These are phyloP conservation scores for Saccharomycopsis sp. DNA, from an alignment of 805 yeast species.

Conservation along the genomic window DNA sequence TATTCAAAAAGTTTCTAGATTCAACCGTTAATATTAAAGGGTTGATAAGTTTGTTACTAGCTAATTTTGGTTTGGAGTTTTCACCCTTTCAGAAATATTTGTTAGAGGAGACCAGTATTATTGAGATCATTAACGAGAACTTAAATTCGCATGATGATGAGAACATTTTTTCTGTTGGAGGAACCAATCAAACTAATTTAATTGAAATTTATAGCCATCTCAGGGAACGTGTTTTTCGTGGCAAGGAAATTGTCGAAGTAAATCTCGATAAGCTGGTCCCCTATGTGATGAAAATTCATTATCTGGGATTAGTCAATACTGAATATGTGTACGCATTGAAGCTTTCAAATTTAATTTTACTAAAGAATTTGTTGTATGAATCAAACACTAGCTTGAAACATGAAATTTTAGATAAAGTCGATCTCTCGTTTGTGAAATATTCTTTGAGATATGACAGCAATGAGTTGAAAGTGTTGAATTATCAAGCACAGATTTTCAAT, in stretches of 20 bases:
- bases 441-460: background rate
- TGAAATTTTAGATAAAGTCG: background rate
- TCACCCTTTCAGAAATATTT: conserved; percentile 9
- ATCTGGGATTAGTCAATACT: background rate
- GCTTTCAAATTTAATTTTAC: conserved; percentile 5
- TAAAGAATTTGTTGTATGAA: conserved; percentile 14
- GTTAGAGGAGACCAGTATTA: background rate
- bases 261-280: too few relatives aligned
- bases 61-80: conserved; percentile 14
- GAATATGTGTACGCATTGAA: conserved; percentile 2
- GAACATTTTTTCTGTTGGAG: background rate
- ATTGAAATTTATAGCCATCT: background rate
- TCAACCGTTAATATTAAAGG: conserved; percentile 5
- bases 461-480: conserved; percentile 1
- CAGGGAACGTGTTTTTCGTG: background rate
- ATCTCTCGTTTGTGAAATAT: background rate
- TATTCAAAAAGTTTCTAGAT: conserved; percentile 3
- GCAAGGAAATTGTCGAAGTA: too few relatives aligned
- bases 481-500: conserved; percentile 4
- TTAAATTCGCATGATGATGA: conserved; percentile 1
- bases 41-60: conserved; percentile 4
- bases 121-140: background rate
- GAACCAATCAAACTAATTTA: background rate
- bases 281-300: conserved; percentile 2
- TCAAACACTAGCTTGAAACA: background rate